phyloP scores from a whole-genome alignment of 2,329 filamentous ascomycete genomes.

The Colletotrichum neosansevieriae region DNA sequence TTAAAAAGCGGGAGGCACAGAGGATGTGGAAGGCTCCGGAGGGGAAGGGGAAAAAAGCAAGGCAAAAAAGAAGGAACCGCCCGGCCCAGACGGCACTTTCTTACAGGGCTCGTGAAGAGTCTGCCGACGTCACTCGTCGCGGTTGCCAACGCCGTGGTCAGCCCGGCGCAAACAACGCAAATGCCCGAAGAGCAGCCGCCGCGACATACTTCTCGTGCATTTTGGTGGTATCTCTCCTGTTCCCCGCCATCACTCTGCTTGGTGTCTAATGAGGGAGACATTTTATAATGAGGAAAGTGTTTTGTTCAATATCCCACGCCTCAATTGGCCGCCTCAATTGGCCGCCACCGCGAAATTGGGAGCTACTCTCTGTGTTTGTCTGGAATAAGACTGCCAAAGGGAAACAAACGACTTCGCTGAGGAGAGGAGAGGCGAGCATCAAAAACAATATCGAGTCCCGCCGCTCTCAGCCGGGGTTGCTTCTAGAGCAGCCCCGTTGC shows the following conservation, averaged over 20 bases:
- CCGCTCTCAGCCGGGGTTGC: background rate
- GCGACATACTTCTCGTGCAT: background rate
- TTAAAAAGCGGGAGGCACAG: conserved; percentile 14
- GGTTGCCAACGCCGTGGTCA: background rate
- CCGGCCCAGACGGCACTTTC: background rate
- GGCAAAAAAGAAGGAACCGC: background rate
- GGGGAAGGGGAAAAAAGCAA: conserved; percentile 1
- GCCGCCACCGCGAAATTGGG: too few species aligned
- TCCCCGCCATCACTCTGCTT: background rate
- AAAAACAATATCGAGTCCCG: background rate
- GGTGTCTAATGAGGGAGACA: too few species aligned
- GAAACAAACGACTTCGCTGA: background rate
- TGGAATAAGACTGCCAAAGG: background rate
- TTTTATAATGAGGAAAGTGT: too few species aligned
- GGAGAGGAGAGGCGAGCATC: background rate
- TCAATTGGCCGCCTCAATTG: too few species aligned
- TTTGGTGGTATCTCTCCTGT: too few species aligned
- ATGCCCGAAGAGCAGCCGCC: conserved; percentile 26
- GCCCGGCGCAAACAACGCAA: background rate
- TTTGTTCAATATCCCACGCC: too few species aligned
- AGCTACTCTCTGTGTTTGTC: too few species aligned
- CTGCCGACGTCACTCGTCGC: conserved; percentile 1
- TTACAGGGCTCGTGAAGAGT: background rate
- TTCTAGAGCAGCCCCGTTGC: conserved; percentile 12
- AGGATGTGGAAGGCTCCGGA: background rate